Base-by-base conservation (phyloP, 2,329 filamentous ascomycete species). In the Aspergillus neoniger region DNA sequence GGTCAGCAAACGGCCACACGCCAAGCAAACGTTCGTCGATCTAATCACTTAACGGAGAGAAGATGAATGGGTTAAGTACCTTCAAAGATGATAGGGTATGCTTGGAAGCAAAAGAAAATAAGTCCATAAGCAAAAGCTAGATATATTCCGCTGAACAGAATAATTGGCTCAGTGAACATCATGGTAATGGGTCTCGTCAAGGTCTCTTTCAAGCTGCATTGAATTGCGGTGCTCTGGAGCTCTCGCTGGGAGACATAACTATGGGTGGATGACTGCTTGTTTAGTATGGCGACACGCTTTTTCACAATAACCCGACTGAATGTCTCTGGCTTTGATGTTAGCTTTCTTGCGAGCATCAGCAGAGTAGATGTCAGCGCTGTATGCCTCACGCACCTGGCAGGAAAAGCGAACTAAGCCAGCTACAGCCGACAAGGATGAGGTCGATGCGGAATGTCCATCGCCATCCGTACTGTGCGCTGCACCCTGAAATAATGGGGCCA, bases 41-140 rank as follows among this genome's bases (percentile, higher is more conserved):
- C 10, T 23, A 41, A 25, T 28, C 3, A 3, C 4, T 5, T 8
- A 1, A 5, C 1, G 2, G 9, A 32, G 0, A n/a, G 6, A 9
- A 32, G 3, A 19, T 4, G 9, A 10, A 4, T 14, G 1, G 25
- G 43, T 12, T 6, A 10, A 53, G 12, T 65, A 72, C 72, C 69
- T 60, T 83, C 78, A 73, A 91, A 93, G 64, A 92, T 89, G 61
- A 88, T 81, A 1, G 87, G 87, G 72, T 88, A 93, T 2, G 89
- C 88, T 72, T 91, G 86, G 67, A 94, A 91, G 70, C 87, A 91
- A 76, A 93, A 90, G 80, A 86, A 88, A 63, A 88, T 85, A 61
- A 88, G 82, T 3, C 80, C 83, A 70, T 92, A 93, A 36, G 87
- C 83, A 28, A 93, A 80, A 36, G 90, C 86, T 10, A 92, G 80